Conservation (phyloP, 2,329 filamentous ascomycete species). For the Lasiodiplodia citricola region DNA sequence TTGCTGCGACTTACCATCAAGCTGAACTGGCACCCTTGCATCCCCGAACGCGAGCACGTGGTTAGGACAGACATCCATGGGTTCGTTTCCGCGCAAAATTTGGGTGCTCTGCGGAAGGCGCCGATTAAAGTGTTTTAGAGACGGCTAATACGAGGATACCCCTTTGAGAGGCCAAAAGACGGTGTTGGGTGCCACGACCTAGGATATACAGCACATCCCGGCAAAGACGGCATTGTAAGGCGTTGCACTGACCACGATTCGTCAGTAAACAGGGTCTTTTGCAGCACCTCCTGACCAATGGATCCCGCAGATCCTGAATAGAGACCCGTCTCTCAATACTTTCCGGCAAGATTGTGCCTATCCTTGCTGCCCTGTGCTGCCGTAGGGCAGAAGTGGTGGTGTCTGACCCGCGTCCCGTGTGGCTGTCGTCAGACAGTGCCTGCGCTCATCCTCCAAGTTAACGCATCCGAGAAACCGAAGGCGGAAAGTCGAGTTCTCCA, state of each 20-base stretch:
- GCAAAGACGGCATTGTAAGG: constrained; percentile 14
- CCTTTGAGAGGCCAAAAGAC: constrained; percentile 10
- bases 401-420: not conserved
- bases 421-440: not conserved
- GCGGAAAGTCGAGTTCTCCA: not conserved
- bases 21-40: constrained; percentile 4
- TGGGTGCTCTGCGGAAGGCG: not conserved
- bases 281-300: not conserved
- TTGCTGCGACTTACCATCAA: constrained; percentile 4
- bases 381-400: constrained; percentile 10
- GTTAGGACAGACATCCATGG: not conserved
- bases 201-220: constrained; percentile 12
- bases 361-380: constrained; percentile 6
- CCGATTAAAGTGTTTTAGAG: not conserved
- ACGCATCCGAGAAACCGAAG: not conserved
- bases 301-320: not conserved
- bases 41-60: constrained; percentile 5
- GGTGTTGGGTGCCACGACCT: constrained; percentile 7
- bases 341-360: not conserved
- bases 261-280: constrained; percentile 2
- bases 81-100: not conserved
- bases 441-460: not conserved
- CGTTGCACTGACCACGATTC: constrained; percentile 13
- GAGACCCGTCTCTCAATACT: not conserved
- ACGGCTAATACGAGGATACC: not conserved